phyloP scores from a whole-genome alignment of 2,329 filamentous ascomycete species.

The Scorias spongiosa region DNA sequence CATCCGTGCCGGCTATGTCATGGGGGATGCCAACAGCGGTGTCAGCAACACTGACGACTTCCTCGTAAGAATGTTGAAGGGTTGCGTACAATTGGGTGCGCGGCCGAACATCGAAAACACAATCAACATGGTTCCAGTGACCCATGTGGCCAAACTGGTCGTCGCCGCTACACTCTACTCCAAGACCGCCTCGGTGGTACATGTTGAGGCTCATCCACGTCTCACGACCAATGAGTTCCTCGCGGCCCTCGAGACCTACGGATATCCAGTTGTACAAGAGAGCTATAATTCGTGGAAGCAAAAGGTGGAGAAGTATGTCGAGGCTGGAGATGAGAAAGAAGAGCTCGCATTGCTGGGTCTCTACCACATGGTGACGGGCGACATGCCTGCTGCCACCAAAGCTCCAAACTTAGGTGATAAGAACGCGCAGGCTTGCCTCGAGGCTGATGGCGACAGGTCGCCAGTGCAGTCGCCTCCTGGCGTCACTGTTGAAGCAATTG shows the following conservation, averaged over 20 bases:
- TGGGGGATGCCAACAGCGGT: conserved; percentile 56
- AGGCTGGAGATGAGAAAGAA: conserved; percentile 42
- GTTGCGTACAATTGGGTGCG: conserved; percentile 61
- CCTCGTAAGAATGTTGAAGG: conserved; percentile 71
- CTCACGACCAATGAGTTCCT: conserved; percentile 66
- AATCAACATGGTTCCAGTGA: conserved; percentile 78
- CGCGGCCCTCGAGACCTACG: conserved; percentile 53
- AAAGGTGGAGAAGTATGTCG: conserved; percentile 53
- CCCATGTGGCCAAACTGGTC: conserved; percentile 68
- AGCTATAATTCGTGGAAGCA: conserved; percentile 55
- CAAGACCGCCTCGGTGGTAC: conserved; percentile 37
- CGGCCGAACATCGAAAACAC: conserved; percentile 68
- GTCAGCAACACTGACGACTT: conserved; percentile 78
- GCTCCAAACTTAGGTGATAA: conserved; percentile 61
- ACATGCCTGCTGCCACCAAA: conserved; percentile 53
- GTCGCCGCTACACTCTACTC: conserved; percentile 55
- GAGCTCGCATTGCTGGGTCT: conserved; percentile 61
- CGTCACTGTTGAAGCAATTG: conserved; percentile 46
- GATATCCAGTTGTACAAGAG: conserved; percentile 53
- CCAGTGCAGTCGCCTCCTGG: background rate
- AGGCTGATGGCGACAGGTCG: conserved; percentile 42
- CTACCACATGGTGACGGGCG: conserved; percentile 56
- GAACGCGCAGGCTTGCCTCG: conserved; percentile 51
- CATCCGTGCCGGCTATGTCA: conserved; percentile 71
- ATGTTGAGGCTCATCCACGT: conserved; percentile 67